phyloP scores from a whole-genome alignment of 106 monocot genomes.

The Platanthera guangdongensis region DNA sequence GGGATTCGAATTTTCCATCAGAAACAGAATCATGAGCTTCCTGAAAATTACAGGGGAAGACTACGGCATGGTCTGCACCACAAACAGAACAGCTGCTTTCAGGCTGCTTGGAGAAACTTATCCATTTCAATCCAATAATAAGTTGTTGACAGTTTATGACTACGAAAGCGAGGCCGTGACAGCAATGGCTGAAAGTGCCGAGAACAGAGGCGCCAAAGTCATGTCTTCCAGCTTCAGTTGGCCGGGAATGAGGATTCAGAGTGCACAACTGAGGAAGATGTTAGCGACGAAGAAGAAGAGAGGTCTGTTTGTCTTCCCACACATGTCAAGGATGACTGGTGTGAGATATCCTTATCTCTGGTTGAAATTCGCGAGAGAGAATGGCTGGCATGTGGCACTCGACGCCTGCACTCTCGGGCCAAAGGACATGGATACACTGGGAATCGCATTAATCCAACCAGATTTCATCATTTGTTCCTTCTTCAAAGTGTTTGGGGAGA shows the following conservation, averaged over 20 bases:
- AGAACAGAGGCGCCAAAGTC: slow-evolving; percentile 34
- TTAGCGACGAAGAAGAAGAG: slow-evolving; percentile 13
- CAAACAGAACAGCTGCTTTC: slow-evolving; percentile 59
- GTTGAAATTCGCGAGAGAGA: slow-evolving; percentile 67
- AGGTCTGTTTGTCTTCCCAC: slow-evolving; percentile 74
- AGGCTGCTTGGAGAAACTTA: slow-evolving; percentile 62
- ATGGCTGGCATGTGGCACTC: slow-evolving; percentile 65
- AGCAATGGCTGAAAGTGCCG: slow-evolving; percentile 31
- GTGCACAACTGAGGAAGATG: slow-evolving; percentile 33
- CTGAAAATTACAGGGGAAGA: slow-evolving; percentile 45
- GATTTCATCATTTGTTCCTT: slow-evolving; percentile 83
- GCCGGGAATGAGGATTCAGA: slow-evolving; percentile 54
- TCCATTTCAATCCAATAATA: slow-evolving; percentile 38
- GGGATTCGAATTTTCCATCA: slow-evolving; percentile 30
- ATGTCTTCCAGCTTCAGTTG: slow-evolving; percentile 48
- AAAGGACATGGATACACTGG: slow-evolving; percentile 68
- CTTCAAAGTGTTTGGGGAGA: slow-evolving; percentile 65
- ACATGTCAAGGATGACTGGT: slow-evolving; percentile 57
- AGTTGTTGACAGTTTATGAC: slow-evolving; percentile 62
- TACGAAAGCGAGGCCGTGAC: slow-evolving; percentile 53
- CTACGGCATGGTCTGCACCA: slow-evolving; percentile 51
- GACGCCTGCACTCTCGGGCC: slow-evolving; percentile 62
- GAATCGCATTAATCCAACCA: slow-evolving; percentile 60
- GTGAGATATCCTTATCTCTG: slow-evolving; percentile 69
- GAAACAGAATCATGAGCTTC: slow-evolving; percentile 41